Evolutionary conservation across 192 early-diverging fungal genomes (phyloP).

Genomic region (Radiomyces spectabilis): DNA sequence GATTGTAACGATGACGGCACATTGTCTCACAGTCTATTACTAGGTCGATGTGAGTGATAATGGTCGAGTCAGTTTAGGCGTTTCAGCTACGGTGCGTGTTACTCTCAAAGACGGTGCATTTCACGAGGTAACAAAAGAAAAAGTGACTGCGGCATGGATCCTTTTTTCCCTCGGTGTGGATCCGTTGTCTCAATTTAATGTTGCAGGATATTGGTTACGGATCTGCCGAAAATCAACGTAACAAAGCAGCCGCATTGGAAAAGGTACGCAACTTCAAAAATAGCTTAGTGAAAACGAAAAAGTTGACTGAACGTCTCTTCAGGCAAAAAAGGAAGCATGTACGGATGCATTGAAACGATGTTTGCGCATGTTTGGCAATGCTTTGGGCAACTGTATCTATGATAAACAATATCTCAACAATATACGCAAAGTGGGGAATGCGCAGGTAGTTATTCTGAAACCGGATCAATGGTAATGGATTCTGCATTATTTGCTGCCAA

Average conservation of each 20-base stretch:
- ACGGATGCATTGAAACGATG: conserved; percentile 91
- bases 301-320: background rate
- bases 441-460: conserved; percentile 1
- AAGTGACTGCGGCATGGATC: too few relatives aligned
- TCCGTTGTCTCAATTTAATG: too few relatives aligned
- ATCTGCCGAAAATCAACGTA: conserved; percentile 63
- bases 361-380: conserved; percentile 79
- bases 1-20: background rate
- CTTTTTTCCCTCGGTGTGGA: too few relatives aligned
- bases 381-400: conserved; percentile 79
- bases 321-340: conserved; percentile 84
- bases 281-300: background rate
- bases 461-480: background rate
- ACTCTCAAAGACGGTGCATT: conserved; percentile 84
- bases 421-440: background rate
- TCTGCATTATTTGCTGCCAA: too few relatives aligned
- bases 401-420: conserved; percentile 58
- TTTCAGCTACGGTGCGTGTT: conserved; percentile 71
- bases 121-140: conserved; percentile 52
- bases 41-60: conserved; percentile 37
- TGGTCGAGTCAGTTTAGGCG: conserved; percentile 54
- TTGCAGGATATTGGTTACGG: conserved; percentile 93
- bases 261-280: conserved; percentile 53
- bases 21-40: background rate
- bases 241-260: conserved; percentile 74